Evolutionary conservation across 306 rosid genomes (phyloP).

Genomic region (Myrica gale): DNA sequence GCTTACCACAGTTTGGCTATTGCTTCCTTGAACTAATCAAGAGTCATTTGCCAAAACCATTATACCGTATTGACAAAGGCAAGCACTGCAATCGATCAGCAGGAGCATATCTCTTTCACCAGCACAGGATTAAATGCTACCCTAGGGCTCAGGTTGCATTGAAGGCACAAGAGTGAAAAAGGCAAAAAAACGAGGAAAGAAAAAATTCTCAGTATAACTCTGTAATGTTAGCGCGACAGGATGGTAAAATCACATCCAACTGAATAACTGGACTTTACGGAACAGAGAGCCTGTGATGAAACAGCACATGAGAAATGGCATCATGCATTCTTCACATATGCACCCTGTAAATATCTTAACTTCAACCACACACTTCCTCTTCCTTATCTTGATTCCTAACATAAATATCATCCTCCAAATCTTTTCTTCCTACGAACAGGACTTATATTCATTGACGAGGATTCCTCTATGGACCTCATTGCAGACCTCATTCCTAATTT

Average conservation of each 20-base stretch:
- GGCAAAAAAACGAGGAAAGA: neutral
- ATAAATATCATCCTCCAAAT: neutral
- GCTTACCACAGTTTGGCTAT: neutral
- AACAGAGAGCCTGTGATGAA: neutral
- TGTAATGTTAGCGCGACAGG: neutral
- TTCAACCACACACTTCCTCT: neutral
- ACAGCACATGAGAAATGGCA: neutral
- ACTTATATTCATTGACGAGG: neutral
- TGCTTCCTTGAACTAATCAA: neutral
- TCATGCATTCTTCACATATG: no score
- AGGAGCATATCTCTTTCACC: neutral
- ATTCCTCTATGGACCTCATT: neutral
- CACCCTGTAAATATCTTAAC: neutral
- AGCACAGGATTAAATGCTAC: neutral
- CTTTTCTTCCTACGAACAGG: neutral
- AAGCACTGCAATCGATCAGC: neutral
- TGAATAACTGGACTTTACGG: neutral
- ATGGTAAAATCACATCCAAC: neutral
- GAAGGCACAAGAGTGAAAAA: neutral
- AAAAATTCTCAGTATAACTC: neutral
- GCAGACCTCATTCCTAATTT: no score
- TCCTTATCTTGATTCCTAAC: neutral
- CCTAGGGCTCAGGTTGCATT: neutral
- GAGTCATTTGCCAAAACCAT: neutral
- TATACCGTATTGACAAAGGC: neutral